Evolutionary conservation across 202 grass and related monocot genomes (phyloP).

Genomic region (Setaria viridis): DNA sequence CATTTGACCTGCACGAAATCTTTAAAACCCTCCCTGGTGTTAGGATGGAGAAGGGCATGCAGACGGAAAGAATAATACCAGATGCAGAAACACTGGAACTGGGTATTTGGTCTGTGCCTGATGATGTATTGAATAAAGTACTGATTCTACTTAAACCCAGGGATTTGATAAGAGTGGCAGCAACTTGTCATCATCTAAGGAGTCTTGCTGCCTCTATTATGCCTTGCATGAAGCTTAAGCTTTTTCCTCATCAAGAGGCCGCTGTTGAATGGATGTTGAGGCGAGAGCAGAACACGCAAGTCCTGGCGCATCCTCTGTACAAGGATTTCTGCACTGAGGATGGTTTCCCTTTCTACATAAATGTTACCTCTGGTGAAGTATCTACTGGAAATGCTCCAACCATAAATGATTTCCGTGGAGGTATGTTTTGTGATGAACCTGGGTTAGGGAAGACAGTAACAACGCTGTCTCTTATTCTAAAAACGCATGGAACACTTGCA

Average conservation of each 20-base stretch:
- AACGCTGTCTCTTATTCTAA: constrained; percentile 91
- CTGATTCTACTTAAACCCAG: constrained; percentile 66
- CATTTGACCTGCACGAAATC: constrained; percentile 91
- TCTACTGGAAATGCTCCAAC: constrained; percentile 58
- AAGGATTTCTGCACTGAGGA: constrained; percentile 80
- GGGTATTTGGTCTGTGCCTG: constrained; percentile 84
- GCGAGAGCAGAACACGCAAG: constrained; percentile 58
- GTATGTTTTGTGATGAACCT: constrained; percentile 99
- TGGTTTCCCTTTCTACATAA: constrained; percentile 79
- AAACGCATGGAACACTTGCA: constrained; percentile 80
- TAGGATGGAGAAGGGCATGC: constrained; percentile 60
- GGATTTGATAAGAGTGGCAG: constrained; percentile 76
- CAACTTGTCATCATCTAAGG: constrained; percentile 83
- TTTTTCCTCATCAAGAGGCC: constrained; percentile 93
- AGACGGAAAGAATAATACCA: constrained; percentile 62
- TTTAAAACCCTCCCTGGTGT: constrained; percentile 85
- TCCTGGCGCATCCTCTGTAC: constrained; percentile 74
- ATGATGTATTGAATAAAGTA: constrained; percentile 77
- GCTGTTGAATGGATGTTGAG: constrained; percentile 94
- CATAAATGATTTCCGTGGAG: constrained; percentile 79
- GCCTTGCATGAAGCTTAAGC: constrained; percentile 96
- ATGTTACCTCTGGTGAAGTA: constrained; percentile 82
- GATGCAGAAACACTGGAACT: constrained; percentile 31
- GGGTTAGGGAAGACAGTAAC: constrained; percentile 97
- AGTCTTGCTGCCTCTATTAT: constrained; percentile 74